Percentiles rank a stretch among this genome's conserved stretches.
phyloP scores from a whole-genome alignment of 805 yeast genomes.

The Saturnispora zaruensis region DNA sequence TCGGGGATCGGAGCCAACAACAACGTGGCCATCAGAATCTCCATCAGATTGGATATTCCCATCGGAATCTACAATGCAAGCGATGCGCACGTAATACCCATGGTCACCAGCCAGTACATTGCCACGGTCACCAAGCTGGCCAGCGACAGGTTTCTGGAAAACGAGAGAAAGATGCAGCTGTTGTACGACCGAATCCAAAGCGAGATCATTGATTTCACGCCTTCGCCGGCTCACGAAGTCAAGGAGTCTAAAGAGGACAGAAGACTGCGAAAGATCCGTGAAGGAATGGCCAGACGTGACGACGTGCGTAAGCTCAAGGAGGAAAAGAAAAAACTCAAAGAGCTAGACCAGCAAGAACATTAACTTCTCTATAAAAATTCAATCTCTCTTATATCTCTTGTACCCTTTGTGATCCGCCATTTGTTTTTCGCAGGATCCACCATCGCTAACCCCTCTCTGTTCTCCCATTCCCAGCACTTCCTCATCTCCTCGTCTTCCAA shows the following conservation, averaged over 20 bases:
- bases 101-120: constrained; percentile 49
- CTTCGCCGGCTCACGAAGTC: neutral
- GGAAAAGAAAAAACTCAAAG: constrained; percentile 10
- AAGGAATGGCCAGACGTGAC: constrained; percentile 35
- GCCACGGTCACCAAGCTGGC: constrained; percentile 45
- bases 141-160: constrained; percentile 57
- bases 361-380: constrained; percentile 8
- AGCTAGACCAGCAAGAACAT: neutral
- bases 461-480: constrained; percentile 29
- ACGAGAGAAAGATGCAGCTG: constrained; percentile 45
- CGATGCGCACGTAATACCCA: constrained; percentile 21
- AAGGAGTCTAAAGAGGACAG: constrained; percentile 52
- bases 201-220: constrained; percentile 18
- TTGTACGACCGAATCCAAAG: constrained; percentile 36
- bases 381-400: constrained; percentile 14
- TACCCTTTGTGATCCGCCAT: constrained; percentile 20
- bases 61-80: constrained; percentile 49
- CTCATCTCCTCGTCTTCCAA: constrained; percentile 18
- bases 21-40: constrained; percentile 69
- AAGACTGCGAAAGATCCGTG: constrained; percentile 42
- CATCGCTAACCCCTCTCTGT: constrained; percentile 5
- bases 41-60: constrained; percentile 69
- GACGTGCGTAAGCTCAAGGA: constrained; percentile 17
- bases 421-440: constrained; percentile 18
- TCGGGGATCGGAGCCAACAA: constrained; percentile 76